phyloP scores from a whole-genome alignment of 2,329 filamentous ascomycete species.

The Alternaria dauci region DNA sequence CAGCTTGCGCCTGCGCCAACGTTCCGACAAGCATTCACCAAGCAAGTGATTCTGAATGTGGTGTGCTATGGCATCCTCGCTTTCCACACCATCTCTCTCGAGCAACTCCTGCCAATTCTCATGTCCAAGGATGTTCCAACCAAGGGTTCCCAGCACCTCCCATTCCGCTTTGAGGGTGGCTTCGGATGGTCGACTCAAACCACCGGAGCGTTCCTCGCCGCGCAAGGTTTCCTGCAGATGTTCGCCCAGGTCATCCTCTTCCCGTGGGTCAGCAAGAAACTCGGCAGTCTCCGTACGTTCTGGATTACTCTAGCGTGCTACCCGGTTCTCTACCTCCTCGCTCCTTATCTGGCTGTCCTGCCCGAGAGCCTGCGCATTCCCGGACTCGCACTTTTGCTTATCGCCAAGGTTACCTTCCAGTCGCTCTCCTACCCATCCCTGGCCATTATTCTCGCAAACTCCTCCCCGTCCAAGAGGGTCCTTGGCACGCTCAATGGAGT shows the following conservation, averaged over 20 bases:
- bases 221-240: constrained; percentile 90
- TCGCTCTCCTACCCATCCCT: constrained; percentile 92
- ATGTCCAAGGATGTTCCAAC: constrained; percentile 73
- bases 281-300: constrained; percentile 84
- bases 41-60: constrained; percentile 85
- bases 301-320: constrained; percentile 82
- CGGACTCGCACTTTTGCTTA: constrained; percentile 78
- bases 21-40: constrained; percentile 74
- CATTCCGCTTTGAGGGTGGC: constrained; percentile 89
- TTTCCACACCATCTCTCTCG: constrained; percentile 96
- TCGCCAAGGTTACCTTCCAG: constrained; percentile 93
- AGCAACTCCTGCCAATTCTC: constrained; percentile 91
- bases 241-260: constrained; percentile 85
- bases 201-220: constrained; percentile 86
- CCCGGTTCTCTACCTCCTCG: constrained; percentile 84
- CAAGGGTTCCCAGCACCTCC: constrained; percentile 64
- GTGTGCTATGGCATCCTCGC: constrained; percentile 90
- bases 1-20: constrained; percentile 30
- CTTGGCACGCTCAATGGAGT: constrained; percentile 93
- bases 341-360: constrained; percentile 88
- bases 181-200: constrained; percentile 83
- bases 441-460: constrained; percentile 87
- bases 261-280: constrained; percentile 74
- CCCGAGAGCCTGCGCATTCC: constrained; percentile 75
- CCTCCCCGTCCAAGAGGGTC: constrained; percentile 81